These are phyloP conservation scores for Madurella mycetomatis DNA, from an alignment of 2,329 filamentous ascomycete species.

Conservation along the genomic window DNA sequence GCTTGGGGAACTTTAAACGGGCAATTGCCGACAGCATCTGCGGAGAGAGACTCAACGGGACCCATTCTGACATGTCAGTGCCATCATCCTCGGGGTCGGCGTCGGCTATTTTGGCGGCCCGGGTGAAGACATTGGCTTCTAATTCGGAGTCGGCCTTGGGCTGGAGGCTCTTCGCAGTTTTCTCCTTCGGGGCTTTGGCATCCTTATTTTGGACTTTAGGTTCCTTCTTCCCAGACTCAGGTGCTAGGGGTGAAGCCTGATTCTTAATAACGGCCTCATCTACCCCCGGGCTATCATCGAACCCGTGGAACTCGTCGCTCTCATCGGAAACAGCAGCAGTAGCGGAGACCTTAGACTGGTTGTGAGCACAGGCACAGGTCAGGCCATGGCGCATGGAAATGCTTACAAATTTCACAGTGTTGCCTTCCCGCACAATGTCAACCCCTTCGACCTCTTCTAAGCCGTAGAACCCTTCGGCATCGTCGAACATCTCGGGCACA, in stretches of 20 bases:
- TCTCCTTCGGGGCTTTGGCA: constrained; percentile 27
- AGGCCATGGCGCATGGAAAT: background rate
- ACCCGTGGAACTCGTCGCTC: constrained; percentile 32
- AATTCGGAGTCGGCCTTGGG: constrained; percentile 37
- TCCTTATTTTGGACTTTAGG: constrained; percentile 31
- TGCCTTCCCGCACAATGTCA: constrained; percentile 68
- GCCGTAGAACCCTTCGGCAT: constrained; percentile 90
- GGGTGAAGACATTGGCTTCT: constrained; percentile 49
- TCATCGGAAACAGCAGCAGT: constrained; percentile 21
- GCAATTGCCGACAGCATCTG: constrained; percentile 69
- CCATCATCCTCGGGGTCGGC: constrained; percentile 49
- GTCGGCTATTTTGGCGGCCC: constrained; percentile 50
- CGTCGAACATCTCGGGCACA: constrained; percentile 74
- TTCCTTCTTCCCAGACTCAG: constrained; percentile 20
- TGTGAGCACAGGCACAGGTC: constrained; percentile 15
- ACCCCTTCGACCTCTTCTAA: constrained; percentile 90
- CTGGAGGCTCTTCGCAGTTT: constrained; percentile 32
- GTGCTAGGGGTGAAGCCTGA: background rate
- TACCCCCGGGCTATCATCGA: constrained; percentile 26
- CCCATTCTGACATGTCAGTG: constrained; percentile 76
- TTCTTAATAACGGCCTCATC: background rate
- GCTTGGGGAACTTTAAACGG: constrained; percentile 72
- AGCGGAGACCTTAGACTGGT: constrained; percentile 27
- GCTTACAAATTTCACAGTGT: constrained; percentile 53
- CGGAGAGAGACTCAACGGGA: constrained; percentile 66